phyloP scores from a whole-genome alignment of 2,329 filamentous ascomycete genomes.

The Elsinoe batatas region DNA sequence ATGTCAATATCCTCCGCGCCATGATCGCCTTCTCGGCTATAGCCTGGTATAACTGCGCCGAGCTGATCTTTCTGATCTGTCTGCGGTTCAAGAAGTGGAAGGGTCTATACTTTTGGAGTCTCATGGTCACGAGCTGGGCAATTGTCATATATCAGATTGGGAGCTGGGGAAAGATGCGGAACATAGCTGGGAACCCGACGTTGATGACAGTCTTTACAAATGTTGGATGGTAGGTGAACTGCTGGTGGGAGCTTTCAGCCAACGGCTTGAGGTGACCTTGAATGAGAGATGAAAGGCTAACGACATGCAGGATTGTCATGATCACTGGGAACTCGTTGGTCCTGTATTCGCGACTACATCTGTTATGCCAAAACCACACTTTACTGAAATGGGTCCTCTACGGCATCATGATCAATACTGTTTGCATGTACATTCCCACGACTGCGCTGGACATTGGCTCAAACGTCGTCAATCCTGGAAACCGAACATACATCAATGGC shows the following conservation, averaged over 20 bases:
- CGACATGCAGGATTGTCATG: constrained; percentile 32
- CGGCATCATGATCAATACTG: constrained; percentile 49
- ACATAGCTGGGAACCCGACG: constrained; percentile 22
- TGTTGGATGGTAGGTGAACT: constrained; percentile 43
- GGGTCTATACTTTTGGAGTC: constrained; percentile 42
- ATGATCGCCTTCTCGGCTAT: constrained; percentile 24
- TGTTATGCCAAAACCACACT: constrained; percentile 41
- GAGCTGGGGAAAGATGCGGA: constrained; percentile 37
- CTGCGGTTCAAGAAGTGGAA: constrained; percentile 39
- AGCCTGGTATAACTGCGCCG: constrained; percentile 33
- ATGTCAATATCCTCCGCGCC: constrained; percentile 20
- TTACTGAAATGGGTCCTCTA: constrained; percentile 41
- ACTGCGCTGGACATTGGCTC: constrained; percentile 47
- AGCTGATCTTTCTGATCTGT: constrained; percentile 38
- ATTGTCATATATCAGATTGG: constrained; percentile 40
- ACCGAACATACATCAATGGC: constrained; percentile 24
- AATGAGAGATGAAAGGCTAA: background rate
- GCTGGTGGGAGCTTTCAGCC: constrained; percentile 13
- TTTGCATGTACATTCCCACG: constrained; percentile 45
- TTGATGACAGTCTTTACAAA: constrained; percentile 35
- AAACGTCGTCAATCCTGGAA: constrained; percentile 27
- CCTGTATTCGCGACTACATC: constrained; percentile 52
- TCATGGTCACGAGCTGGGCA: constrained; percentile 35
- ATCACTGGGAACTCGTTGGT: constrained; percentile 53
- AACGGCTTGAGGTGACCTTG: background rate